Evolutionary conservation across 2,329 filamentous ascomycete species (phyloP).

Genomic region (Ophiostoma quercus): DNA sequence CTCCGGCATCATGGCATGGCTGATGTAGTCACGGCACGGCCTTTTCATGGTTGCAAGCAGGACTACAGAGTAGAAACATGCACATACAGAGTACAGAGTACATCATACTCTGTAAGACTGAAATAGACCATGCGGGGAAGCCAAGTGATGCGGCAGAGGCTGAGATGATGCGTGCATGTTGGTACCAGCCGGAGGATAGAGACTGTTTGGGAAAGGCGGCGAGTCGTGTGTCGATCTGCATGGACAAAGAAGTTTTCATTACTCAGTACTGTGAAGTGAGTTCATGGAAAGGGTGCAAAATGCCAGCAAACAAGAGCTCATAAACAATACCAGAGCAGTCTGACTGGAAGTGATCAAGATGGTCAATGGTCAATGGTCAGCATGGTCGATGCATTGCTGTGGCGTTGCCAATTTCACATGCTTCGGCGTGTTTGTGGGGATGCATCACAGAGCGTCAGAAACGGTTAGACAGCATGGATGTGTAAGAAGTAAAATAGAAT

Average conservation of each 20-base stretch:
- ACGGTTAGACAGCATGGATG: neutral
- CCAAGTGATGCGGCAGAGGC: neutral
- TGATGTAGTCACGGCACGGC: neutral
- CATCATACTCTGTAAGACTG: neutral
- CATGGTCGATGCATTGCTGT: neutral
- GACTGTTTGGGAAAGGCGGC: neutral
- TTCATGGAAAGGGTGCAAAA: too few relatives aligned
- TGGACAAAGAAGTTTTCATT: neutral
- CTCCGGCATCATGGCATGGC: neutral
- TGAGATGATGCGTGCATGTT: neutral
- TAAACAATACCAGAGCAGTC: neutral
- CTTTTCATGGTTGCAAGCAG: neutral
- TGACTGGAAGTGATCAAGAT: neutral
- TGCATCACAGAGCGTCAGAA: neutral
- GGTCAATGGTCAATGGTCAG: neutral
- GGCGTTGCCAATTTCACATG: slow-evolving; percentile 2
- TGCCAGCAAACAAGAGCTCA: too few relatives aligned
- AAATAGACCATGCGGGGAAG: neutral
- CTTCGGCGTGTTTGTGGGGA: slow-evolving; percentile 1
- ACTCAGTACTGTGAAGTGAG: neutral
- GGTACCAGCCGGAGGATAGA: neutral
- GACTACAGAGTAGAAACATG: neutral
- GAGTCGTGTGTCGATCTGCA: neutral
- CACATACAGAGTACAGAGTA: neutral
- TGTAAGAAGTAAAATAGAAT: neutral